Conservation (phyloP, 139 green algal genomes). For the Tetradesmus lagerheimii region DNA sequence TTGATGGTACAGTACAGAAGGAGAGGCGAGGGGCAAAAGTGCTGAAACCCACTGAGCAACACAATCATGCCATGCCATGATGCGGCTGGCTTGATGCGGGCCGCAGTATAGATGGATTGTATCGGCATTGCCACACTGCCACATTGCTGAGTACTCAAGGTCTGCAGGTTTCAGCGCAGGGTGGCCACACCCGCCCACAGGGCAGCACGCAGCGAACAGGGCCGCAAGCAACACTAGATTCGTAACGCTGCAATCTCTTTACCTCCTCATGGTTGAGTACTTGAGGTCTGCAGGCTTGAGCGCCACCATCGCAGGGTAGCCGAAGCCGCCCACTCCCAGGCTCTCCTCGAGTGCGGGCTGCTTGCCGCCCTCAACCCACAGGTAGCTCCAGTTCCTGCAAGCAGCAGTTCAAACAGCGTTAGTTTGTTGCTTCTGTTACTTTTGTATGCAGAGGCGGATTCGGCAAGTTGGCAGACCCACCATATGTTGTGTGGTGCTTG, state of each 20-base stretch:
- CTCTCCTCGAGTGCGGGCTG: conserved; percentile 81
- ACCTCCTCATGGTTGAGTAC: conserved; percentile 48
- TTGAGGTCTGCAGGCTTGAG: conserved; percentile 74
- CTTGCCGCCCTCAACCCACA: conserved; percentile 83
- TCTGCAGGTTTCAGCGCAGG: conserved; percentile 81
- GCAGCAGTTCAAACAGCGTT: not conserved
- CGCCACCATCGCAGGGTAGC: conserved; percentile 84
- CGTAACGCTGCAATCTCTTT: not conserved
- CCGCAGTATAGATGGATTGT: no score
- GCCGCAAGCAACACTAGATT: not conserved
- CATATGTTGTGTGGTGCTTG: no score
- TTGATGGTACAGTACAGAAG: no score
- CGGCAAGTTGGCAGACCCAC: no score
- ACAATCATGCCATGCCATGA: no score
- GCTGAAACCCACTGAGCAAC: no score
- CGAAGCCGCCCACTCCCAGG: conserved; percentile 86
- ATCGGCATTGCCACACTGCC: conserved; percentile 24
- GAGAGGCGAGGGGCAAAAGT: no score
- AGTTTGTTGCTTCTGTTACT: not conserved
- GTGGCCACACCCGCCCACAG: conserved; percentile 87
- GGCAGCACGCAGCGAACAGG: not conserved
- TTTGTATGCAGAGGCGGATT: no score
- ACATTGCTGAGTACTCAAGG: conserved; percentile 51
- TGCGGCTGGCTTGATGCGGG: no score
- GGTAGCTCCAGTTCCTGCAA: conserved; percentile 75